Percentiles rank a stretch among this genome's conserved stretches.
Evolutionary conservation across 2,329 filamentous ascomycete genomes (phyloP).

Genomic region (Domatiomyces globalis): DNA sequence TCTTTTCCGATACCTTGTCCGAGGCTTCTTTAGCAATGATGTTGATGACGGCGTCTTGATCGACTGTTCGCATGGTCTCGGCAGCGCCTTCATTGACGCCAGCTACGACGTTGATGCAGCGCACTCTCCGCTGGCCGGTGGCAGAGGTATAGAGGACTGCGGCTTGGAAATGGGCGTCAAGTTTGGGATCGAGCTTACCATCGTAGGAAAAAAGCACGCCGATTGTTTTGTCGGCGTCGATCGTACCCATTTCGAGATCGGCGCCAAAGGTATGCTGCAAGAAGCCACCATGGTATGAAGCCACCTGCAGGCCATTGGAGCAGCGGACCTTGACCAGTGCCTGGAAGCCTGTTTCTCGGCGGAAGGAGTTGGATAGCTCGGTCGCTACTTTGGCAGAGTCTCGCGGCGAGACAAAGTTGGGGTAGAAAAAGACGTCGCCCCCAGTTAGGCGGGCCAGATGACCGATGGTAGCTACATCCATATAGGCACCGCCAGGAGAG

Average conservation of each 20-base stretch:
- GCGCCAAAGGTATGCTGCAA: slow-evolving; percentile 89
- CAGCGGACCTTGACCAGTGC: slow-evolving; percentile 97
- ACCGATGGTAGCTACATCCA: slow-evolving; percentile 85
- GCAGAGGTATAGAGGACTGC: slow-evolving; percentile 90
- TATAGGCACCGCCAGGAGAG: slow-evolving; percentile 74
- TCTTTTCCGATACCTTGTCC: slow-evolving; percentile 62
- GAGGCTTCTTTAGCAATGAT: slow-evolving; percentile 86
- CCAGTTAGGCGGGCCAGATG: slow-evolving; percentile 80
- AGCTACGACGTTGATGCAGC: slow-evolving; percentile 86
- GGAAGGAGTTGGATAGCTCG: slow-evolving; percentile 76
- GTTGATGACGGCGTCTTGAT: slow-evolving; percentile 82
- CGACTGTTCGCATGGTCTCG: slow-evolving; percentile 79
- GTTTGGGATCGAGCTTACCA: slow-evolving; percentile 89
- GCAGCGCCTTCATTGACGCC: slow-evolving; percentile 75
- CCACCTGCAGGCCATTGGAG: slow-evolving; percentile 87
- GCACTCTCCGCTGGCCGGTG: slow-evolving; percentile 71
- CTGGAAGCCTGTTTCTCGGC: slow-evolving; percentile 84
- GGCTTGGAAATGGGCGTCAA: slow-evolving; percentile 95
- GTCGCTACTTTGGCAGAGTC: slow-evolving; percentile 71
- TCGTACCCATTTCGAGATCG: slow-evolving; percentile 81
- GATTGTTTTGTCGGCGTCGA: slow-evolving; percentile 88
- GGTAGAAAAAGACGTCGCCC: slow-evolving; percentile 91
- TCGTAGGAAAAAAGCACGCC: slow-evolving; percentile 88
- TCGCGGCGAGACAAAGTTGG: slow-evolving; percentile 80
- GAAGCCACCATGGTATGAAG: slow-evolving; percentile 92